Evolutionary conservation across 306 rosid species (phyloP).

Genomic region (Gastrolobium bilobum): DNA sequence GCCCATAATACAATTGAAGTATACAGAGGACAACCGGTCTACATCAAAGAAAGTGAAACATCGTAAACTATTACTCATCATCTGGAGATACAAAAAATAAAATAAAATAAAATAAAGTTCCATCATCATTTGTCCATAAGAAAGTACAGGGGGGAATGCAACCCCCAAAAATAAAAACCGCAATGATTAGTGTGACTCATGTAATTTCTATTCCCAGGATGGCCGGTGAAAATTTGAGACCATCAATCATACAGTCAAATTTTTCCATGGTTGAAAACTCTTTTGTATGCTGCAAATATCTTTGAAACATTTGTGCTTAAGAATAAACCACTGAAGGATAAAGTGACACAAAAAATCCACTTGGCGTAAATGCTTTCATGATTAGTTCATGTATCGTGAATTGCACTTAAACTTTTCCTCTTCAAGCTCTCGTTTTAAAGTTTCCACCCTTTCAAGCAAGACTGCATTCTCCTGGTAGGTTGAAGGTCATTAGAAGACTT

Average conservation of each 20-base stretch:
- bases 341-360: slow-evolving; percentile 20
- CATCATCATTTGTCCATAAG: neutral
- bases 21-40: slow-evolving; percentile 13
- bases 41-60: slow-evolving; percentile 4
- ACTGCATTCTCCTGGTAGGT: slow-evolving; percentile 64
- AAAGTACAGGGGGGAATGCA: slow-evolving; percentile 18
- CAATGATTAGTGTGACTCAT: neutral
- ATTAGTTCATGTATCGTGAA: slow-evolving; percentile 44
- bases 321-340: slow-evolving; percentile 28
- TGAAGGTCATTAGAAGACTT: slow-evolving; percentile 44
- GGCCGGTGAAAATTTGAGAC: slow-evolving; percentile 26
- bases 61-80: slow-evolving; percentile 18
- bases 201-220: slow-evolving; percentile 28
- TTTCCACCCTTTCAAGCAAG: slow-evolving; percentile 63
- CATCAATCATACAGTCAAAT: slow-evolving; percentile 28
- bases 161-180: neutral
- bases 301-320: neutral
- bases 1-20: neutral
- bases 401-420: slow-evolving; percentile 64
- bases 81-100: neutral
- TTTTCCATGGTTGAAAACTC: slow-evolving; percentile 34
- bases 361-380: slow-evolving; percentile 1
- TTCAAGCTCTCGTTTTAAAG: slow-evolving; percentile 67
- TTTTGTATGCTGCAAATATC: slow-evolving; percentile 30
- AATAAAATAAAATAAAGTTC: neutral